These are phyloP conservation scores for Albatrellus ellisii DNA, from an alignment of 768 basidiomycete species.

Conservation along the genomic window DNA sequence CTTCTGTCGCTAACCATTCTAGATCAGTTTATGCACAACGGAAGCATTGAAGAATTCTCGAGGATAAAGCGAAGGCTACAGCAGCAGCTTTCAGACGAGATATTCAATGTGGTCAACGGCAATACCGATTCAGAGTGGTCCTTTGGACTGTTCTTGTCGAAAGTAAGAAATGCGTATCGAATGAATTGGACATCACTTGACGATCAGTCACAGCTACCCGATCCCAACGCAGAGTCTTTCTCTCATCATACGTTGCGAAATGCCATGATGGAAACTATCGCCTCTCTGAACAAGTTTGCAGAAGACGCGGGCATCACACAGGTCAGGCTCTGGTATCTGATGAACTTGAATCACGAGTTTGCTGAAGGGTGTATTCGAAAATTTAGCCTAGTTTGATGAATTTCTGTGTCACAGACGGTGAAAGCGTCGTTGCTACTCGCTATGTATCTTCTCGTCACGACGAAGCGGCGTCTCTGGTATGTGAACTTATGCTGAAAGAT, in stretches of 20 bases:
- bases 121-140: conserved; percentile 99
- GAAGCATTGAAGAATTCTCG: conserved; percentile 77
- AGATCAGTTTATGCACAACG: conserved; percentile 91
- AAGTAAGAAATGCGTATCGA: conserved; percentile 37
- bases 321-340: conserved; percentile 25
- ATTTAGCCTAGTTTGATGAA: conserved; percentile 80
- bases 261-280: conserved; percentile 85
- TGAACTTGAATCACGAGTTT: too few species aligned
- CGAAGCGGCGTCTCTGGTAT: conserved; percentile 53
- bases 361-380: conserved; percentile 4
- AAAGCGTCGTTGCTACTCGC: conserved; percentile 85
- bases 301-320: conserved; percentile 64
- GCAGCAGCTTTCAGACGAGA: conserved; percentile 59
- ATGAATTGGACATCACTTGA: not conserved
- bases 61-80: conserved; percentile 76
- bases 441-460: conserved; percentile 89
- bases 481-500: not conserved
- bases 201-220: conserved; percentile 45
- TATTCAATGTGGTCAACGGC: conserved; percentile 81
- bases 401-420: conserved; percentile 93
- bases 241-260: conserved; percentile 55
- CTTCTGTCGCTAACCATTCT: too few species aligned
- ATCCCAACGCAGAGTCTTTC: conserved; percentile 67
- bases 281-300: conserved; percentile 60
- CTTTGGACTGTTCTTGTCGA: conserved; percentile 84